phyloP scores from a whole-genome alignment of 306 rosid species.

The Glycyrrhiza uralensis region DNA sequence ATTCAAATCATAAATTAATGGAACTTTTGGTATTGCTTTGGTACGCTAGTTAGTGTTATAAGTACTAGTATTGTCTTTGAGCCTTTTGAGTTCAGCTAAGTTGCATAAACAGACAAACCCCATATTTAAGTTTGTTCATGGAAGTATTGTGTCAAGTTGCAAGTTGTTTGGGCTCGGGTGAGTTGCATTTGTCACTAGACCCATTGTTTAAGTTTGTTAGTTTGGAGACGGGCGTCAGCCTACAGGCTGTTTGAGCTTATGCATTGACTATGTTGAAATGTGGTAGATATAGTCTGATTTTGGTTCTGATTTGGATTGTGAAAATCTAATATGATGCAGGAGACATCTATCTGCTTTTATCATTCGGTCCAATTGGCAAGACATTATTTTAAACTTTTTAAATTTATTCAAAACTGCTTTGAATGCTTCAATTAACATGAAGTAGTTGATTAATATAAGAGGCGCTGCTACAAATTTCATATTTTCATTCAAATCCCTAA shows the following conservation, averaged over 20 bases:
- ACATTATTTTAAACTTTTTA: background rate
- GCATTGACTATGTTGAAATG: background rate
- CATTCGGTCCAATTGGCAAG: background rate
- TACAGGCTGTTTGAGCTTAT: background rate
- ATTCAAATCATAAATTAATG: slow-evolving; percentile 7
- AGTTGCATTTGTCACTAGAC: background rate
- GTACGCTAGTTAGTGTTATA: background rate
- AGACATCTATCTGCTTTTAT: background rate
- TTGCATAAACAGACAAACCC: background rate
- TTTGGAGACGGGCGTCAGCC: background rate
- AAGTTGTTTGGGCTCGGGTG: background rate
- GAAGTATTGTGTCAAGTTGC: background rate
- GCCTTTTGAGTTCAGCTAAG: background rate
- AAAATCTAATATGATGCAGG: background rate
- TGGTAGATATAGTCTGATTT: background rate
- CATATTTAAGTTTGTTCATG: background rate
- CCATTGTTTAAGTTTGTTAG: background rate
- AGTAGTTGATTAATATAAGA: background rate
- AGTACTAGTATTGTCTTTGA: background rate
- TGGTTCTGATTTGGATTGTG: background rate
- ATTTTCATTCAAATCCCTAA: background rate
- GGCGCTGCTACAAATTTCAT: background rate
- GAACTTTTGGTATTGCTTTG: background rate
- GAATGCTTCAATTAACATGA: background rate
- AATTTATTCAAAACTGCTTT: background rate